Evolutionary conservation across 2,329 filamentous ascomycete species (phyloP), one percentile per base, ranked within the genome.

Genomic region (Ascochyta pisi): DNA sequence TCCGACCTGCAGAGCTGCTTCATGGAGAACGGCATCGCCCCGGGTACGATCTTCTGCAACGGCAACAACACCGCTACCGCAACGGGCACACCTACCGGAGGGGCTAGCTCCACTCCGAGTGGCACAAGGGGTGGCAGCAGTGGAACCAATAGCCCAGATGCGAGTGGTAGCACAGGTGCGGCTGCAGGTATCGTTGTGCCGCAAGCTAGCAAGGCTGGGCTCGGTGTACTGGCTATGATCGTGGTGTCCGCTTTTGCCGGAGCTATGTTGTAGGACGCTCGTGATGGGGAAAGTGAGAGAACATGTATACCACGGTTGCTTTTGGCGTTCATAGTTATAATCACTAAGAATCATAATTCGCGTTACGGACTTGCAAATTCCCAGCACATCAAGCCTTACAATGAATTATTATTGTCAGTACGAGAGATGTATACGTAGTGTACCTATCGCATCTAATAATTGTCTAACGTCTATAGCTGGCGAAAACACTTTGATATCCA

Each of bases 171-270:
- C 34, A 54, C 53, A 13, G 66, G 64, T 27, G 68, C 60, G 3
- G 68, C 66, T 10, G 9, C 52, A 4, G 56, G 48, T 4, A 34
- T 51, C 29, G 49, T 62, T 16, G 57, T 56, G 26, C 56, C 52
- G 3, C 62, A 65, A 56, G 63, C 72, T 15, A 68, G 63, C 26
- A 74, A 73, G 62, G 57, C 63, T 2, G 70, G 69, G 0, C 27
- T 73, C 54, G 66, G 71, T 1, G 62, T 72, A 58, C 33, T 70
- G 45, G 66, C 54, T 24, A 66, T 73, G 62, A 31, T 74, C 6
- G 38, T 71, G 10, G 59, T 66, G 6, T 70, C 68, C 35, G 61
- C 60, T 13, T 57, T 68, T 44, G 64, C 65, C n/a, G 70, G 71
- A 24, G 62, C 64, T 6, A 19, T 73, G 51, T 52, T 73, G 57